Evolutionary conservation across 83 land plant species (phyloP), one percentile per base, ranked within the genome.

Genomic region (Larix sibirica): DNA sequence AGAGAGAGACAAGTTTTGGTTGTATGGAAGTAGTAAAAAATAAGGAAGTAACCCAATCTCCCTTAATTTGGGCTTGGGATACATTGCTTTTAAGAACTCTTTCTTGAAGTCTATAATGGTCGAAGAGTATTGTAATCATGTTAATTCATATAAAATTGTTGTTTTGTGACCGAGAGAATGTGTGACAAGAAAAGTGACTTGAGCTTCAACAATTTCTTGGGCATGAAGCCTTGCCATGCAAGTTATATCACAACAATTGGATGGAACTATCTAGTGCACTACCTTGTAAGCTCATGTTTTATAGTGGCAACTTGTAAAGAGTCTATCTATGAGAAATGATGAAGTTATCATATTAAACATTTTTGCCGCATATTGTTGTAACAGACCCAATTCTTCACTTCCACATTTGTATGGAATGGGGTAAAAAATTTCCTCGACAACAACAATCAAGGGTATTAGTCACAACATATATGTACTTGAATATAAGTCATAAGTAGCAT

Each of bases 51-150:
- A 85, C 44, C 47, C 85, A 20, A 85, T 85, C 50, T 66, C 76
- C 28, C 62, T 88, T 61, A 87, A 88, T 63, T 84, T 87, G 36
- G 90, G 90, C 64, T 66, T 85, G n/a, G 90, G 77, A 62, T 88
- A 88, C 69, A 82, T 83, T 60, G 90, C 90, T 56, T 85, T 88
- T 60, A 40, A 76, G 18, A 82, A 88, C 62, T 85, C 85, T 73
- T 88, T 87, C 63, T 83, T 88, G 90, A 88, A 88, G 79, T 87
- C 85, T 18, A 82, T 88, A 33, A 83, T 81, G 63, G 84, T 81
- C 10, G 90, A 88, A 71, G 84, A 82, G 36, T 85, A 88, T 47
- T 83, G 84, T 61, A 71, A 85, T 59, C 90, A 80, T 21, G 79
- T 71, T 33, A 5, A 79, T 36, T 62, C 80, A 65, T 88, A 88